Conservation (phyloP, 225 moss, liverwort and hornwort genomes). For the Rhytidiadelphus loreus region DNA sequence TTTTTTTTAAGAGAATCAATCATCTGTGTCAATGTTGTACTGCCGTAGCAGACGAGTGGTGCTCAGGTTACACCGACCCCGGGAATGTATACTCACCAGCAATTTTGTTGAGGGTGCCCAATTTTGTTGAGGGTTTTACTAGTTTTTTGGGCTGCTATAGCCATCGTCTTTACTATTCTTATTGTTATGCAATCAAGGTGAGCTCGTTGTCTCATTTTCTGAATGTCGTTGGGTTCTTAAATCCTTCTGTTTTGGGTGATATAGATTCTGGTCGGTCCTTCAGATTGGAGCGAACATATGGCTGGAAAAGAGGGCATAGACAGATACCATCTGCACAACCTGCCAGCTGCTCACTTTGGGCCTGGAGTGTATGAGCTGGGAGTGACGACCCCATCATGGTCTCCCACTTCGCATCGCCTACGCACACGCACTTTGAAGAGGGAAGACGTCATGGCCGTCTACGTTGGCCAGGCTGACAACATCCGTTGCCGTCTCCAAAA, state of each 20-base stretch:
- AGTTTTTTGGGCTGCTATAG: background rate
- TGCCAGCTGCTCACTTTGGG: conserved; percentile 53
- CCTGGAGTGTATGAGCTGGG: conserved; percentile 97
- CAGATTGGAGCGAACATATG: conserved; percentile 69
- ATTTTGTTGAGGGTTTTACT: background rate
- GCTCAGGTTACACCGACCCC: background rate
- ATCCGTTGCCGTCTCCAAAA: conserved; percentile 77
- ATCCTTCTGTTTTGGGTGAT: conserved; percentile 6
- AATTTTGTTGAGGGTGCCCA: background rate
- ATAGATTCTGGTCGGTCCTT: conserved; percentile 71
- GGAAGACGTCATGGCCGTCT: conserved; percentile 71
- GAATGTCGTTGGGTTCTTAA: background rate
- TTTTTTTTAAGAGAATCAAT: background rate
- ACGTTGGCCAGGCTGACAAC: conserved; percentile 83
- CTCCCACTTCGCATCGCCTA: conserved; percentile 14
- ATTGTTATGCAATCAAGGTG: background rate
- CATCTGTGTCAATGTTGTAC: background rate
- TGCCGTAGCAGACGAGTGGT: background rate
- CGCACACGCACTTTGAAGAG: conserved; percentile 32
- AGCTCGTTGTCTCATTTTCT: background rate
- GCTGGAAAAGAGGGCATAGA: conserved; percentile 60
- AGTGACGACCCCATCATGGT: conserved; percentile 45
- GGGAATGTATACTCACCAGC: background rate
- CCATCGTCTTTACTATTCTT: background rate
- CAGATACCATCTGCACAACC: conserved; percentile 59